Evolutionary conservation across 495 filamentous ascomycete genomes (phyloP).

Genomic region (Tuber umbilicatum): DNA sequence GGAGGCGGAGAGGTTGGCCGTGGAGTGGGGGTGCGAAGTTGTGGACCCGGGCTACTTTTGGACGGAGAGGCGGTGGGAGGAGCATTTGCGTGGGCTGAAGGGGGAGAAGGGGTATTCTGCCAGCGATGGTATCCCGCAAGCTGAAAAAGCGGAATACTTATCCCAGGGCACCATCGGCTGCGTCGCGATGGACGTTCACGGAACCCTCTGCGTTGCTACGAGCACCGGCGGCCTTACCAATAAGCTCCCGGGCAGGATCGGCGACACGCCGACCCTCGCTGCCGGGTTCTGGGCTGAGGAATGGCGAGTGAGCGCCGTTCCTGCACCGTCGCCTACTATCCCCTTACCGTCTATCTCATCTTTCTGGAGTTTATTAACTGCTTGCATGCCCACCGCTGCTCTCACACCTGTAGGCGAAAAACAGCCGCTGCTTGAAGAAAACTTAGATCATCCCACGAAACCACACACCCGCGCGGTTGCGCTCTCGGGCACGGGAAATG

Average conservation of each 20-base stretch:
- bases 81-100: slow-evolving; percentile 63
- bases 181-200: slow-evolving; percentile 67
- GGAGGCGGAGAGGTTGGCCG: slow-evolving; percentile 61
- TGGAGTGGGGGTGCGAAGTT: slow-evolving; percentile 61
- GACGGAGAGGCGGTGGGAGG: slow-evolving; percentile 72
- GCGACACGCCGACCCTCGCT: slow-evolving; percentile 79
- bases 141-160: slow-evolving; percentile 54
- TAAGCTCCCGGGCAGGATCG: slow-evolving; percentile 75
- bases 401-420: background rate
- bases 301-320: slow-evolving; percentile 52
- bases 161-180: slow-evolving; percentile 81
- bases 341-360: background rate
- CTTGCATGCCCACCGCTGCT: background rate
- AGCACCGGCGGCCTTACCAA: slow-evolving; percentile 87
- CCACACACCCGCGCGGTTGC: slow-evolving; percentile 54
- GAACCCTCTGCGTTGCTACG: slow-evolving; percentile 70
- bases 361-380: background rate
- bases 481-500: slow-evolving; percentile 81
- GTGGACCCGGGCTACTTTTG: slow-evolving; percentile 69
- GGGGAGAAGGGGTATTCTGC: background rate
- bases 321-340: slow-evolving; percentile 10
- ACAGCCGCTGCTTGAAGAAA: slow-evolving; percentile 14
- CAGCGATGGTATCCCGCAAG: slow-evolving; percentile 20
- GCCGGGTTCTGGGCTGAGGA: slow-evolving; percentile 88
- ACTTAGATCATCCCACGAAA: slow-evolving; percentile 2